Evolutionary conservation across 192 early-diverging fungal genomes (phyloP), one percentile per base, ranked within the genome.

Genomic region (Coemansia sp.): DNA sequence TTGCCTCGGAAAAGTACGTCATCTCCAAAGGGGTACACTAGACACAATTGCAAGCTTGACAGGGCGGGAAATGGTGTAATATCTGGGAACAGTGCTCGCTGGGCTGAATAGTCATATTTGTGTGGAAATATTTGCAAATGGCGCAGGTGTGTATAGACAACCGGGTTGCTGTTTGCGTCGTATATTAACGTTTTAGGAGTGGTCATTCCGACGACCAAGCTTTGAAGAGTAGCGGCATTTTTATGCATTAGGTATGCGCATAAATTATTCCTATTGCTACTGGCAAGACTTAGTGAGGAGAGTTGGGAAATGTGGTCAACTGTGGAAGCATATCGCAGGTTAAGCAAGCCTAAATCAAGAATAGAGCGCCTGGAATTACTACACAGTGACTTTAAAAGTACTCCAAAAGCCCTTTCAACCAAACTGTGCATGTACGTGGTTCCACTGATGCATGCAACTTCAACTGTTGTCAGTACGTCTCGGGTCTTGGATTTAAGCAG

Each of bases 1-100:
- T 60, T 60, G 1, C 58, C 58, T 18, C 58, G 58, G 21, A 60
- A 60, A 15, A 60, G 18, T 3, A 37, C 32, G 34, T 60, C 58
- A 22, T 60, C 43, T 3, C 43, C 42, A 17, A 60, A 60, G n/a
- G 58, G 58, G 14, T 60, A 50, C 6, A 19, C 19, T 24, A 37
- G 8, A n/a, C 12, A 9, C 4, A 44, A 14, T 12, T 36, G n/a
- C 19, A 60, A 29, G 17, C 29, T 32, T 6, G 7, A 11, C 42
- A 60, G 24, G 1, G 7, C 29, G 4, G 35, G 58, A 60, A 60
- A 60, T 18, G 46, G 58, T 10, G 32, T 41, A 37, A 39, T 11
- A 1, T 17, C 11, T 34, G 57, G 27, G 19, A 19, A 17, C 11
- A 10, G 4, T 7, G 18, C 9, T 6, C 32, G 3, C 12, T 53